phyloP scores from a whole-genome alignment of 1,139 yeast species.

The Nakaseomyces nivariensis region DNA sequence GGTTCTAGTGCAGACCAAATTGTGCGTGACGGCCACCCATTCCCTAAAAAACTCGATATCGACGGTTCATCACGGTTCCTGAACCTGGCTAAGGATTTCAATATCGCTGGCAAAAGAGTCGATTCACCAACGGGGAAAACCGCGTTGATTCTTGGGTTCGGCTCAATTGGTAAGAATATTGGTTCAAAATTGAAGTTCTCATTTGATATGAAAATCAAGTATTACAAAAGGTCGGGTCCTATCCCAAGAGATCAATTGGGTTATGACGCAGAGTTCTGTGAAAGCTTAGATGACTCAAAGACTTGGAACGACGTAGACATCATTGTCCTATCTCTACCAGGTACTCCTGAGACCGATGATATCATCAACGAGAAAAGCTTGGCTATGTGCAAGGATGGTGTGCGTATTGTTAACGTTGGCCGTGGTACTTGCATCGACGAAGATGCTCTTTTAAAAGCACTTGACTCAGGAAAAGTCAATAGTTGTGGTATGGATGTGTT shows the following conservation, averaged over 20 bases:
- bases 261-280: constrained; percentile 39
- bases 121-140: constrained; percentile 49
- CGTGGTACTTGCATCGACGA: constrained; percentile 72
- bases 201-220: constrained; percentile 60
- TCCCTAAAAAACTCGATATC: constrained; percentile 1
- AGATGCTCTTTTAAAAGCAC: constrained; percentile 55
- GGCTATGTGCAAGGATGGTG: constrained; percentile 38
- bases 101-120: constrained; percentile 40
- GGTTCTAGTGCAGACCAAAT: constrained; percentile 17
- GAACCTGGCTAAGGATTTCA: constrained; percentile 30
- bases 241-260: constrained; percentile 38
- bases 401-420: constrained; percentile 68
- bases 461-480: constrained; percentile 54
- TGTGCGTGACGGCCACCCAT: constrained; percentile 3
- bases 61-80: constrained; percentile 3
- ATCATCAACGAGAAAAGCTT: constrained; percentile 44
- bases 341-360: constrained; percentile 47
- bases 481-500: constrained; percentile 79
- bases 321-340: constrained; percentile 61
- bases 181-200: constrained; percentile 42
- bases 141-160: constrained; percentile 69
- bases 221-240: constrained; percentile 45
- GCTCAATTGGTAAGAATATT: constrained; percentile 61
- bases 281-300: constrained; percentile 28
- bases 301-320: constrained; percentile 42